Conservation (phyloP, 257 asterid genomes). For the Ligustrum vulgare region DNA sequence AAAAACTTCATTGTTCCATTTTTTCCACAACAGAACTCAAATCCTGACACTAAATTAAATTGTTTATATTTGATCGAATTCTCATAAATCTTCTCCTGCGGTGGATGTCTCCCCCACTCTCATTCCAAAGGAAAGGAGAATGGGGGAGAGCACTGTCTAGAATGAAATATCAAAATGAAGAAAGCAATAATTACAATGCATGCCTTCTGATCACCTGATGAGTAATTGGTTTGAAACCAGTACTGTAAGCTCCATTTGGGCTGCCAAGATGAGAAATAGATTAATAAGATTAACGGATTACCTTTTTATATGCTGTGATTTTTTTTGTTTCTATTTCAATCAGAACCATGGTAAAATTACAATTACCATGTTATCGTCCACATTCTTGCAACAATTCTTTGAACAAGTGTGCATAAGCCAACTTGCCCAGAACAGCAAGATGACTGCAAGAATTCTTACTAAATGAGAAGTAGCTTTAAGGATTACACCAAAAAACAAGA, state of each 20-base stretch:
- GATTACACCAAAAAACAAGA: not conserved
- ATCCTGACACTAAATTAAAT: slow-evolving; percentile 8
- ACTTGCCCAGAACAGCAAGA: slow-evolving; percentile 3
- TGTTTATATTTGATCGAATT: not conserved
- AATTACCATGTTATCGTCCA: slow-evolving; percentile 1
- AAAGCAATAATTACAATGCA: slow-evolving; percentile 28
- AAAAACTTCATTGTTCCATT: slow-evolving; percentile 4
- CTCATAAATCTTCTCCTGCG: not conserved
- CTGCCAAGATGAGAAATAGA: slow-evolving; percentile 44
- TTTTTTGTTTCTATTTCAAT: not conserved
- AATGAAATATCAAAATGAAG: slow-evolving; percentile 1
- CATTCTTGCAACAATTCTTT: slow-evolving; percentile 4
- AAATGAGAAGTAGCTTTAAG: not conserved
- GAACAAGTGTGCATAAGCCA: slow-evolving; percentile 3
- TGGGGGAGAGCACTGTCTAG: not conserved
- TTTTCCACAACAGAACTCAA: slow-evolving; percentile 4
- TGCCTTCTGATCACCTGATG: slow-evolving; percentile 91
- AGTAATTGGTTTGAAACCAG: slow-evolving; percentile 95
- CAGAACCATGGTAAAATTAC: not conserved
- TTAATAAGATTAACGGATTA: slow-evolving; percentile 8
- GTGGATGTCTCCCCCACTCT: not conserved
- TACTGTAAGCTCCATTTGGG: slow-evolving; percentile 96
- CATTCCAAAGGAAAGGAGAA: not conserved
- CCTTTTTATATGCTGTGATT: slow-evolving; percentile 1
- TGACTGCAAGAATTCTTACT: not conserved